phyloP scores from a whole-genome alignment of 1,284 basidiomycete species.

The Coriolopsis trogii region DNA sequence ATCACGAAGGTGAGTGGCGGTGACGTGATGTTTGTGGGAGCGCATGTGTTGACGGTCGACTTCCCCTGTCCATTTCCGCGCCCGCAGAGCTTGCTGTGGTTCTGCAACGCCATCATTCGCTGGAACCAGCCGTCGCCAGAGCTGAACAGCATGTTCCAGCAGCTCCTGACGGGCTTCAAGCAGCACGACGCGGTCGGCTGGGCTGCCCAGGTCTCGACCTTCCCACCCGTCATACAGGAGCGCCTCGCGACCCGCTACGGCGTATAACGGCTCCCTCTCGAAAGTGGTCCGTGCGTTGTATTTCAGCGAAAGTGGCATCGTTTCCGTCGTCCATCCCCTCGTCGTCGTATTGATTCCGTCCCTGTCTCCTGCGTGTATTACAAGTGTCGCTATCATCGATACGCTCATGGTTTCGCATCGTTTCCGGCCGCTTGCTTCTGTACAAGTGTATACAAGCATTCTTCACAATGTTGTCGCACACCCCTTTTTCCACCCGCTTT shows the following conservation, averaged over 20 bases:
- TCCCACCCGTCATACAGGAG: slow-evolving; percentile 81
- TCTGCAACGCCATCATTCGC: slow-evolving; percentile 95
- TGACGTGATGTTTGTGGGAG: neutral
- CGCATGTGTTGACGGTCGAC: slow-evolving; percentile 8
- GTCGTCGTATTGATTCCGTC: too few relatives aligned
- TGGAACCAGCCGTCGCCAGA: slow-evolving; percentile 91
- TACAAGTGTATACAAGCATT: slow-evolving; percentile 7
- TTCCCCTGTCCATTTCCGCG: slow-evolving; percentile 1
- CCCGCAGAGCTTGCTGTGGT: slow-evolving; percentile 84
- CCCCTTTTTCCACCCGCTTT: slow-evolving; percentile 11
- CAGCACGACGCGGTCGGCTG: slow-evolving; percentile 80
- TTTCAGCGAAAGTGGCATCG: slow-evolving; percentile 4
- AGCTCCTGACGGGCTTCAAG: slow-evolving; percentile 84
- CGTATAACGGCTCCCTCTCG: too few relatives aligned
- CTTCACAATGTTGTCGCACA: slow-evolving; percentile 10
- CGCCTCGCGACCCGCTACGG: slow-evolving; percentile 77
- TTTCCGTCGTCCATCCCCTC: slow-evolving; percentile 18
- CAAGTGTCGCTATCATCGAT: slow-evolving; percentile 10
- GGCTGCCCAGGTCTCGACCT: slow-evolving; percentile 73
- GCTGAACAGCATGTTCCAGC: slow-evolving; percentile 89
- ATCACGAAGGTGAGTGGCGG: slow-evolving; percentile 70
- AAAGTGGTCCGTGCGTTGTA: neutral
- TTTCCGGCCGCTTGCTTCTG: too few relatives aligned
- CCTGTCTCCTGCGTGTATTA: slow-evolving; percentile 14
- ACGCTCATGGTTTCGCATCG: slow-evolving; percentile 5